Base-by-base conservation (phyloP, 345 rosid genomes). In the Cardamine chenopodiifolia region DNA sequence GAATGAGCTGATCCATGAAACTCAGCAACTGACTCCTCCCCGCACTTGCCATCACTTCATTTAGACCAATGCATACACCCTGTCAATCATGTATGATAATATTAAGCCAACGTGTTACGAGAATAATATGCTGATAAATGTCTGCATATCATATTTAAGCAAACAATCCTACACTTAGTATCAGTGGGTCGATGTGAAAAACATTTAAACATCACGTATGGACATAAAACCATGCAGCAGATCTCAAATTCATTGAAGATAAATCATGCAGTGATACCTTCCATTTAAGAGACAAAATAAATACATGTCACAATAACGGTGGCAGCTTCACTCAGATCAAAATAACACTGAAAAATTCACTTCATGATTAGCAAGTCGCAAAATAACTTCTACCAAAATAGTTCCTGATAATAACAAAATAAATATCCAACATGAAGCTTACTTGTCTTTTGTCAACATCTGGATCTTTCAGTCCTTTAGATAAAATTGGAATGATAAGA, bases 11-110 rank as follows among this genome's bases (percentile, higher is more conserved):
- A 57, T 95, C 97, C 98, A 95, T 90, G 84, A 89, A 95, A 85
- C 85, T 89, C 73, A 92, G 80, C 70, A 95, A 81, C 78, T 95
- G 99, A 83, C 87, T 90, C 84, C 78, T 90, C 54, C 92, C 97
- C 79, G 99, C 99, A 87, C 99, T 82, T 66, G 86, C 98, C 99
- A 95, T 95, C 77, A 95, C 98, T 84, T 95, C 98, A 84, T 94
- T 95, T 84, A 92, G 80, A 62, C 99, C 99, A 81, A 87, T 89
- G 87, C 99, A 95, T 15, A 95, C 98, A 62, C 99, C 99, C 99
- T 92, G 82, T 55, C 59, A 82, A 60, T 66, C 68, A 77, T 39
- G 63, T 20, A 48, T 17, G n/a, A n/a, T 6, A 23, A 48, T 55
- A 65, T 68, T 22, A 78, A 44, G 50, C 22, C 53, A 42, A 39